phyloP scores from a whole-genome alignment of 306 rosid species.

The Quillaja saponaria region DNA sequence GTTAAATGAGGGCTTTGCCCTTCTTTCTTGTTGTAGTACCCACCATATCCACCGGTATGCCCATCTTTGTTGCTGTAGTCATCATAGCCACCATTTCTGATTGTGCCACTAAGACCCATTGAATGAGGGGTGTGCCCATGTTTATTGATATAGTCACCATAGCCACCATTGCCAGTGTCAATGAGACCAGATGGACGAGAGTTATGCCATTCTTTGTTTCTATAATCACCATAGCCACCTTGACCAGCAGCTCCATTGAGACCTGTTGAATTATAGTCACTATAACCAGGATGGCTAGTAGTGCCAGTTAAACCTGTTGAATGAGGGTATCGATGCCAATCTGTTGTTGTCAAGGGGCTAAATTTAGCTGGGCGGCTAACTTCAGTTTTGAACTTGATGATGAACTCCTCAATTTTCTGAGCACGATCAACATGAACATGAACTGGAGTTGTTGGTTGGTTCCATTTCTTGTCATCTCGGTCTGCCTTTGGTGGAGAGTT shows the following conservation, averaged over 20 bases:
- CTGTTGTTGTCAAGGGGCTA: neutral
- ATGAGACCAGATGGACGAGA: conserved; percentile 1
- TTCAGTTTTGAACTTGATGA: conserved; percentile 17
- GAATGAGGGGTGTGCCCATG: no score
- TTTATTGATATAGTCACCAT: conserved; percentile 1
- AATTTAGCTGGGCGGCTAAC: conserved; percentile 21
- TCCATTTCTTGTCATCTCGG: conserved; percentile 11
- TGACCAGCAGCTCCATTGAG: neutral
- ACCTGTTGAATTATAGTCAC: no score
- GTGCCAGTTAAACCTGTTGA: no score
- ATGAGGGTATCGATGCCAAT: conserved; percentile 8
- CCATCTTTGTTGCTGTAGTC: no score
- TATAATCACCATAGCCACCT: conserved; percentile 11
- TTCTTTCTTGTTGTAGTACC: no score
- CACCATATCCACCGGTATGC: no score
- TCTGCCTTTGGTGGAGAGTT: conserved; percentile 19
- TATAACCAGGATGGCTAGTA: no score
- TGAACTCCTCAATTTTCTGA: conserved; percentile 4
- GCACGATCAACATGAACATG: conserved; percentile 16
- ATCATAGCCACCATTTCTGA: no score
- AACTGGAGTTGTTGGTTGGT: conserved; percentile 12
- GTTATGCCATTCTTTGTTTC: conserved; percentile 16
- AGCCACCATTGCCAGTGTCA: neutral
- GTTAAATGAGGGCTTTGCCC: no score
- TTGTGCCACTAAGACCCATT: no score